Percentiles rank a stretch among this genome's conserved stretches.
phyloP scores from a whole-genome alignment of 2,329 filamentous ascomycete genomes.

The Fusarium bactridioides region DNA sequence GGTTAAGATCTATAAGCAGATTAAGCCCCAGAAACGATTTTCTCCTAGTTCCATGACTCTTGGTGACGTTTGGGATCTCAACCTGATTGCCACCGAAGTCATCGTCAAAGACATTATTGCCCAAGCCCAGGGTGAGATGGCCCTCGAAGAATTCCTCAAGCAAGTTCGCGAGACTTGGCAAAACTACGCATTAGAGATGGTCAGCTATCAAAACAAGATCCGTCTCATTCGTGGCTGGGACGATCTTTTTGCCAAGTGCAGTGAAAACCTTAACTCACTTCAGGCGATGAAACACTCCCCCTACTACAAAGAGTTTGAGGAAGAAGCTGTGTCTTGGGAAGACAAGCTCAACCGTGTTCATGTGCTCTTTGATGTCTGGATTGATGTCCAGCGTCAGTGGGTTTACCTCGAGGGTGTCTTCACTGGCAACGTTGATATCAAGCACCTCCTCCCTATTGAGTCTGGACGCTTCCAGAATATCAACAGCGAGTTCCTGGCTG shows the following conservation, averaged over 20 bases:
- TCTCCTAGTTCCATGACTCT: conserved; percentile 93
- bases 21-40: conserved; percentile 92
- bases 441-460: conserved; percentile 94
- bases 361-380: conserved; percentile 99
- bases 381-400: conserved; percentile 99
- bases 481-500: conserved; percentile 97
- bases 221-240: conserved; percentile 98
- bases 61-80: conserved; percentile 98
- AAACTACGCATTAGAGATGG: conserved; percentile 90
- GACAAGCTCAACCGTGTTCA: conserved; percentile 98
- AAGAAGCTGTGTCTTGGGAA: conserved; percentile 96
- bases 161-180: conserved; percentile 97
- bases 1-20: conserved; percentile 96
- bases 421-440: conserved; percentile 98
- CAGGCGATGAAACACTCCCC: conserved; percentile 99
- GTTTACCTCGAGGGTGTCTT: conserved; percentile 99
- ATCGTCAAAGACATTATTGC: conserved; percentile 92
- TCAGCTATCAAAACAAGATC: conserved; percentile 98
- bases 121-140: conserved; percentile 98
- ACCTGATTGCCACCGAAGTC: conserved; percentile 84
- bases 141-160: conserved; percentile 94
- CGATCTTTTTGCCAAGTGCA: conserved; percentile 97
- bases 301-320: conserved; percentile 99
- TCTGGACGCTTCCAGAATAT: conserved; percentile 98
- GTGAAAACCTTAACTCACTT: conserved; percentile 95